Evolutionary conservation across 2,329 filamentous ascomycete species (phyloP), one percentile per base, ranked within the genome.

Genomic region (Lecanicillium sp.): DNA sequence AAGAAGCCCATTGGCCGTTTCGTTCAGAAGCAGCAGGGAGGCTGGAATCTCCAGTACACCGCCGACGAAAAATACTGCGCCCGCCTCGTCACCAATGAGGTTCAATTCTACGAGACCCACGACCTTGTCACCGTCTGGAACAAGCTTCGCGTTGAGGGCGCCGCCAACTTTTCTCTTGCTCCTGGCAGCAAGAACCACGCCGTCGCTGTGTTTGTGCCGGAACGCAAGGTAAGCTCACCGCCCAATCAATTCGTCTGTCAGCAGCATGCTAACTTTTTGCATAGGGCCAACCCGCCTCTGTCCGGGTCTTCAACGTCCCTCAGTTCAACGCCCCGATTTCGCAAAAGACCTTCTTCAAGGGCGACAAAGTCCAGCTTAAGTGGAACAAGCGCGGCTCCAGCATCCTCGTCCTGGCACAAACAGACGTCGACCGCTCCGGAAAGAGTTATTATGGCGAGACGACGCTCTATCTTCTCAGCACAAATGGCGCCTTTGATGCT

Each of bases 361-460:
- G 89, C 47, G 92, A 98, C 71, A 96, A 96, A 70, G 90, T 98
- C 34, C 88, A 95, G 64, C 70, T 98, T 57, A 95, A 95, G 70
- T 98, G 92, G 92, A 98, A 98, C 65, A 78, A 83, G 49, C 72
- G 87, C 45, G 92, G 92, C 38, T 95, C 89, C 28, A 90, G 83
- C 58, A 65, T 96, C 57, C 84, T 98, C 55, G 90, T 96, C 49
- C 77, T 98, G 54, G 90, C 92, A 40, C 89, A 96, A 69, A 98
- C 92, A 22, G 92, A 98, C 46, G 92, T 96, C 38, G 92, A 98
- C 66, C 94, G 92, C 68, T 88, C 88, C 42, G 94, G 94, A 64
- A 96, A 96, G 78, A 95, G 87, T 65, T 98, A 98, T 69, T 98
- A 98, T 53, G 92, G 92, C 57, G 92, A 98, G 69, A 96, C 92